These are phyloP conservation scores for Rasamsonia emersonii DNA, from an alignment of 2,329 filamentous ascomycete genomes.

Conservation along the genomic window DNA sequence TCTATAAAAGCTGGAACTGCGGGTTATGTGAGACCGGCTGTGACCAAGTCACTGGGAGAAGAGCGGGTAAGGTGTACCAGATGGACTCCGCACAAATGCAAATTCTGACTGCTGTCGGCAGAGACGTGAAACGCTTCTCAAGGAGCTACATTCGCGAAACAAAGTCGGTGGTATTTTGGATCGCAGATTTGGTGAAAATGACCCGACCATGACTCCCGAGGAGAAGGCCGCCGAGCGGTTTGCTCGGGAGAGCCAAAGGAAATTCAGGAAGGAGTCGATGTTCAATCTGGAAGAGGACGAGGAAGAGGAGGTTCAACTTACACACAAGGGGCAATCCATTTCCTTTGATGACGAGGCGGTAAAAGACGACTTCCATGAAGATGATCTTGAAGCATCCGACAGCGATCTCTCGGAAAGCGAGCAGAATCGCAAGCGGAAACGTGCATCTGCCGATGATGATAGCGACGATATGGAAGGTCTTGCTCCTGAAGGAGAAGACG, in stretches of 20 bases:
- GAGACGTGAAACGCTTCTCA: constrained; percentile 73
- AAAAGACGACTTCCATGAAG: constrained; percentile 71
- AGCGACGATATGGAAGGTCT: constrained; percentile 33
- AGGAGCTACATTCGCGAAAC: constrained; percentile 80
- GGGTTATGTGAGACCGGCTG: constrained; percentile 65
- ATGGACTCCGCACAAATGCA: constrained; percentile 2
- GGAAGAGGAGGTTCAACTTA: constrained; percentile 60
- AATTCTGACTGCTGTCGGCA: constrained; percentile 21
- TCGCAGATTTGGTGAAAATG: constrained; percentile 89
- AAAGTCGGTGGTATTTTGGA: constrained; percentile 91
- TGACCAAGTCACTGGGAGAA: constrained; percentile 78
- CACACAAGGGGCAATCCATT: constrained; percentile 73
- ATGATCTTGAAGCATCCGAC: constrained; percentile 51
- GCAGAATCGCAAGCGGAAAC: constrained; percentile 41
- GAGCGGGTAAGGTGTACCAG: constrained; percentile 53
- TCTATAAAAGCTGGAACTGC: constrained; percentile 44
- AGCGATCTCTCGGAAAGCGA: constrained; percentile 51
- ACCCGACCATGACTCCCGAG: constrained; percentile 86
- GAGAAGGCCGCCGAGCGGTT: constrained; percentile 88
- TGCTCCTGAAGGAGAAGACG: constrained; percentile 41
- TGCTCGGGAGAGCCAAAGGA: constrained; percentile 73
- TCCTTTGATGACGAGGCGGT: constrained; percentile 49
- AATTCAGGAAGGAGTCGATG: constrained; percentile 65
- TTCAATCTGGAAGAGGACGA: constrained; percentile 89
- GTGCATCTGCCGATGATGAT: constrained; percentile 29